Evolutionary conservation across 768 basidiomycete genomes (phyloP).

Genomic region (Neoboletus magnificus): DNA sequence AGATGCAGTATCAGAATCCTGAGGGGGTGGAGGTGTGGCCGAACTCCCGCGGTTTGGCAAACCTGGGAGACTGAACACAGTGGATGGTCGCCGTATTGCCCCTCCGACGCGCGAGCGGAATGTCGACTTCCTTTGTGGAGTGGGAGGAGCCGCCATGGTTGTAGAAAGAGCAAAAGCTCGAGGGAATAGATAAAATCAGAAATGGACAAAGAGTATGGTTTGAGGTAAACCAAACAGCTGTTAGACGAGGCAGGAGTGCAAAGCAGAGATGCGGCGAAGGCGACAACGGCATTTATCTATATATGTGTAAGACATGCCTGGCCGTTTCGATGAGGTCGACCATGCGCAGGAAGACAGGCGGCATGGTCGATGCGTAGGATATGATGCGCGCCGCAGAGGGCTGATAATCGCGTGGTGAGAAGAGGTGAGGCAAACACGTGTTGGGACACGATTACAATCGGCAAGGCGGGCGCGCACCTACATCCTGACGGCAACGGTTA

Average conservation of each 20-base stretch:
- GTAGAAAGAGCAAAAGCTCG: conserved; percentile 14
- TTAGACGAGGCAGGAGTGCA: conserved; percentile 16
- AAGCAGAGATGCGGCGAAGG: conserved; percentile 20
- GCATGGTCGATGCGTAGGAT: conserved; percentile 19
- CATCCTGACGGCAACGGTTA: conserved; percentile 3
- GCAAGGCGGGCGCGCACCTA: conserved; percentile 14
- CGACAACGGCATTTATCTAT: conserved; percentile 26
- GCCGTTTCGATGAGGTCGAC: conserved; percentile 35
- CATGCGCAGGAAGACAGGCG: conserved; percentile 29
- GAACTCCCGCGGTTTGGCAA: conserved; percentile 31
- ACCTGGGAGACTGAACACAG: conserved; percentile 42
- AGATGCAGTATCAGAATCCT: conserved; percentile 27
- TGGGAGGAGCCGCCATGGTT: conserved; percentile 27
- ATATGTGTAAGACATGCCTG: conserved; percentile 31
- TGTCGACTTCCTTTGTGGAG: conserved; percentile 37
- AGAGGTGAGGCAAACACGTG: conserved; percentile 33
- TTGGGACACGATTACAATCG: conserved; percentile 3
- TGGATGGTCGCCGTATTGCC: conserved; percentile 59
- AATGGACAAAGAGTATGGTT: conserved; percentile 1
- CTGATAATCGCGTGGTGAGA: conserved; percentile 35
- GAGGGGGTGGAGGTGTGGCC: conserved; percentile 24
- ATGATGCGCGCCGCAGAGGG: conserved; percentile 31
- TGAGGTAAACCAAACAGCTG: conserved; percentile 8
- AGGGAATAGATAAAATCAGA: conserved; percentile 10
- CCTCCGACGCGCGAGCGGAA: conserved; percentile 61